Base-by-base conservation (phyloP, 2,329 filamentous ascomycete genomes). In the Colletotrichum plurivorum region DNA sequence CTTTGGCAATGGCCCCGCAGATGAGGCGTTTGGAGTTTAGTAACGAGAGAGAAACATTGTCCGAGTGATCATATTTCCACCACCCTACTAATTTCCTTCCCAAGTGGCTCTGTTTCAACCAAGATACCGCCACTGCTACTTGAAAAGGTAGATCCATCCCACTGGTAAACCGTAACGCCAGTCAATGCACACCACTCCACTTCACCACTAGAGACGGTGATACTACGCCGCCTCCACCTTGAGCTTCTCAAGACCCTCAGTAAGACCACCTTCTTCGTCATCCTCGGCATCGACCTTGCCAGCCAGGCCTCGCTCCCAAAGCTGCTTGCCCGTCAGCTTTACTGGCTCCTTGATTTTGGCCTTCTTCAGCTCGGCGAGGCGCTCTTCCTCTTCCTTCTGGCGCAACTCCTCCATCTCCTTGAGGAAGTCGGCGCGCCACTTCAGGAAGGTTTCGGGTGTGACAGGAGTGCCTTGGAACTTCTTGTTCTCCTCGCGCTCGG, bases 391-490 rank as follows among this genome's bases (percentile, higher is more conserved):
- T 75, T 91, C 88, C 73, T 82, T 86, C 73, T 83, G 80, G 73
- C 90, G 88, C 77, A 87, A 83, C 76, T 96, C 95, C 77, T 92
- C 91, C 89, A 95, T 91, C 84, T 98, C 96, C 76, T 86, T 84
- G 71, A 89, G 78, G 77, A 98, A 99, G 10, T 80, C 88, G 46
- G 91, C 90, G 63, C 94, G 87, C 96, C 96, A 99, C 73, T 88
- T 89, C 73, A 93, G 77, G 76, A 98, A 99, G 0, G 90, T 91
- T 83, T 97, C 94, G 22, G 90, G 86, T n/a, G 91, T 98, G 20
- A 99, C 96, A 39, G 90, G 87, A 43, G 94, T 94, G 67, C 96
- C 96, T 78, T 97, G 93, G 80, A 99, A 99, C 82, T 98, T 98
- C 75, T 92, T 90, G 79, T 99, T 99, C 84, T 99, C 96, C 79